Conservation (phyloP, 108 stramenopile species). For the Nannochloropsis oceanica region DNA sequence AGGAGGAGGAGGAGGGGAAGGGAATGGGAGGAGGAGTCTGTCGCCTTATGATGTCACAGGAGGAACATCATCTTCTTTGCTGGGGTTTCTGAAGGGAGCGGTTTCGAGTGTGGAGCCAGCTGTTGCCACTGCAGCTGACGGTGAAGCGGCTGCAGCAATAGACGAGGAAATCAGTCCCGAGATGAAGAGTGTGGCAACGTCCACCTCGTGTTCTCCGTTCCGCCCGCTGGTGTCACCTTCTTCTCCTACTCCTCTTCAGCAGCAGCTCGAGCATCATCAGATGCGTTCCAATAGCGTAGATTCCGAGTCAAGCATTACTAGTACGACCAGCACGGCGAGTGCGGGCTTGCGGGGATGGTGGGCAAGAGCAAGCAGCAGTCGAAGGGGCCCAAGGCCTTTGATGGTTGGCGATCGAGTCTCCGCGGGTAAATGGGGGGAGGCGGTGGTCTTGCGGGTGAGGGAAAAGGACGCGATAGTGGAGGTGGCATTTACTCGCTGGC, state of each 20-base stretch:
- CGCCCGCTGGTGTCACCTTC: too few species aligned
- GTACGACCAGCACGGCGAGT: not conserved
- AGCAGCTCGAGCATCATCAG: too few species aligned
- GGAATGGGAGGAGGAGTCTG: not conserved
- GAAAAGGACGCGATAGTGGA: not conserved
- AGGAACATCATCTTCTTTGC: not conserved
- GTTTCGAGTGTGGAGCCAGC: not conserved
- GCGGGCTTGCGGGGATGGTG: not conserved
- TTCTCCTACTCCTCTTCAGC: too few species aligned
- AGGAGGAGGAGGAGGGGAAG: not conserved
- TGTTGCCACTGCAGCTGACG: not conserved
- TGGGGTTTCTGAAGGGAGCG: not conserved
- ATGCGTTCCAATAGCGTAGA: not conserved
- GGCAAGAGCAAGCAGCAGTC: not conserved
- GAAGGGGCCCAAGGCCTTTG: not conserved
- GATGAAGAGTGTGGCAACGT: too few species aligned
- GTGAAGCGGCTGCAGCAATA: not conserved
- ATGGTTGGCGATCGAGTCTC: not conserved
- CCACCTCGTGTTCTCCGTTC: too few species aligned
- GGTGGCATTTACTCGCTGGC: not conserved
- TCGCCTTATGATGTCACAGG: not conserved
- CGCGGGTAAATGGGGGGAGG: not conserved
- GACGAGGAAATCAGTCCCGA: too few species aligned
- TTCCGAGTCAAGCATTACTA: not conserved
- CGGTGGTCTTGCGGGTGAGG: not conserved